Percentiles rank a stretch among this genome's conserved stretches.
Conservation (phyloP, 345 rosid genomes). For the Theobroma cacao region DNA sequence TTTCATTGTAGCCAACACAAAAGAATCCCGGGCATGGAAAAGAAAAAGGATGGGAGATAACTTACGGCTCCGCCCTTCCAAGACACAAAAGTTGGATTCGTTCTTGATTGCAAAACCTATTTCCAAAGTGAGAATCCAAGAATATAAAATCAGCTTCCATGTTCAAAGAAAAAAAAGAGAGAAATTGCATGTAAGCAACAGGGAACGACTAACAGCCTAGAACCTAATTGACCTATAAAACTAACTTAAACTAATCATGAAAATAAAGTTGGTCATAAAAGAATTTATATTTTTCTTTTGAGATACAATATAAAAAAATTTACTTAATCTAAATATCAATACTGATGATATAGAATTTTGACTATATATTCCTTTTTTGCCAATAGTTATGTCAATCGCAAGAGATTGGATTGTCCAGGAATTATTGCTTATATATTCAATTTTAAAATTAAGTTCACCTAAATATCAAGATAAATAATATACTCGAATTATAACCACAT, state of each 20-base stretch:
- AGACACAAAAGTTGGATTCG: slow-evolving; percentile 54
- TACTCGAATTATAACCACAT: not conserved
- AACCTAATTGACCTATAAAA: not conserved
- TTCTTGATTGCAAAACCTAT: slow-evolving; percentile 80
- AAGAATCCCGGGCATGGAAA: not conserved
- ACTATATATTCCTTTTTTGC: not conserved
- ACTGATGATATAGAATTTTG: not conserved
- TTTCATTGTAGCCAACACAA: not conserved
- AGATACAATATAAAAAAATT: not conserved
- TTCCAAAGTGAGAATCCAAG: slow-evolving; percentile 10
- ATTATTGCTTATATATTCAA: not conserved
- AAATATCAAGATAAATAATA: not conserved
- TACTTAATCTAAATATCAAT: not conserved
- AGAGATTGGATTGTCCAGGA: not conserved
- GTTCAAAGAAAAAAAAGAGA: slow-evolving; percentile 1
- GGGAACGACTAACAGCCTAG: not conserved
- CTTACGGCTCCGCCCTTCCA: slow-evolving; percentile 98
- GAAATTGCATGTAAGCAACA: not conserved
- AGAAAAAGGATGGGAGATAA: slow-evolving; percentile 10
- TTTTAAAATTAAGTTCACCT: slow-evolving; percentile 1
- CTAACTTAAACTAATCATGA: not conserved
- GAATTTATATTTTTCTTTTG: not conserved
- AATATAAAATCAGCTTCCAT: slow-evolving; percentile 19
- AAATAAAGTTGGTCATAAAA: not conserved
- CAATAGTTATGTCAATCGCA: not conserved